Conservation (phyloP, 805 yeast genomes). For the Sugiyamaella lignohabitans region DNA sequence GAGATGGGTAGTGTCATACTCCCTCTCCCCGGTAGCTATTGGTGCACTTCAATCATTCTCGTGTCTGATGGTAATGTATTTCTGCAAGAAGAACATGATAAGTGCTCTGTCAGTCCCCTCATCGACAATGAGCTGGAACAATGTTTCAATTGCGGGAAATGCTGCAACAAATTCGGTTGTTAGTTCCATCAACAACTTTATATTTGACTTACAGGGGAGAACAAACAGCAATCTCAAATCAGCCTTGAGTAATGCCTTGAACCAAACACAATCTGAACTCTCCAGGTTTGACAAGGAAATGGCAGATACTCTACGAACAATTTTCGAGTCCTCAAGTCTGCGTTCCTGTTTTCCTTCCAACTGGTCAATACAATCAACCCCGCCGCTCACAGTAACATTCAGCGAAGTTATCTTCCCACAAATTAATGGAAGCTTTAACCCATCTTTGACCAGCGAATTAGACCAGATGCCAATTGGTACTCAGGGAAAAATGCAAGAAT, state of each 20-base stretch:
- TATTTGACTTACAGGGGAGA: background rate
- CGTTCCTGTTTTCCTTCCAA: background rate
- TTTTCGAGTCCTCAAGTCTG: background rate
- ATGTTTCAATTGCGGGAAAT: no score
- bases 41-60: background rate
- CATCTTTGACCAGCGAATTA: background rate
- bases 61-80: slow-evolving; percentile 8
- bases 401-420: background rate
- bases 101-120: background rate
- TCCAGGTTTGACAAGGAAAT: background rate
- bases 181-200: no score
- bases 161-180: no score
- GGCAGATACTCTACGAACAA: background rate
- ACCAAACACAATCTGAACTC: background rate
- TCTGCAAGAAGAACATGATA: background rate
- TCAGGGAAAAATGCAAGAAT: background rate
- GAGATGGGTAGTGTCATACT: background rate
- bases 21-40: background rate
- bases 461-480: background rate
- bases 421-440: background rate
- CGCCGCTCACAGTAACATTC: background rate
- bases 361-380: background rate
- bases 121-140: background rate
- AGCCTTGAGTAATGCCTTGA: background rate
- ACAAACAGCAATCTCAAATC: background rate